These are phyloP conservation scores for Leishmania lainsoni DNA, from an alignment of 208 protist genomes.

Conservation along the genomic window DNA sequence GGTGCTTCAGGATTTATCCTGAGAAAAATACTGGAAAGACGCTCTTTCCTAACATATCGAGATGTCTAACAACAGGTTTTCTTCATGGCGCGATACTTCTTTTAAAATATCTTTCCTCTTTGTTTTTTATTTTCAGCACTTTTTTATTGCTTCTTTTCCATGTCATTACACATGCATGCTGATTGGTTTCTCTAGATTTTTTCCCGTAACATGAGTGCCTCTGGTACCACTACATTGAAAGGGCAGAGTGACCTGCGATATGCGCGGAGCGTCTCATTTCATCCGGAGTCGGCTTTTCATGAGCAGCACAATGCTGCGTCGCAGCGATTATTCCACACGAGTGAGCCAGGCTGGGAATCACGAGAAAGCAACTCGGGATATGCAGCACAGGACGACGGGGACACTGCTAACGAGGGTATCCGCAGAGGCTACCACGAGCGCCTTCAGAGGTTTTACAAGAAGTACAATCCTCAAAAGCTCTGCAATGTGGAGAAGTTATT, in stretches of 20 bases:
- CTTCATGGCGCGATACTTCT: neutral
- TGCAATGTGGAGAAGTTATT: conserved; percentile 56
- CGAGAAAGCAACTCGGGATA: conserved; percentile 61
- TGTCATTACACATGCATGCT: neutral
- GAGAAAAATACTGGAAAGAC: neutral
- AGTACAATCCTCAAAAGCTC: conserved; percentile 78
- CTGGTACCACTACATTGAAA: neutral
- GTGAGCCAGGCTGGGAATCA: conserved; percentile 51
- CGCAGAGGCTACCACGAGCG: conserved; percentile 44
- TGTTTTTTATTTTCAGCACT: neutral
- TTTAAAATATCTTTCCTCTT: neutral
- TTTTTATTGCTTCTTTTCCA: neutral
- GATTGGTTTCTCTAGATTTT: neutral
- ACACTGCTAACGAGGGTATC: conserved; percentile 28
- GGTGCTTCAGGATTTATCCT: neutral
- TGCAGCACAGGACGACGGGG: conserved; percentile 30
- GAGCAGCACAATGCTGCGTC: conserved; percentile 13
- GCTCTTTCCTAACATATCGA: neutral
- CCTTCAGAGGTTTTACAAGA: conserved; percentile 70
- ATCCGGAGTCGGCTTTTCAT: conserved; percentile 19
- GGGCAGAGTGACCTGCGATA: neutral
- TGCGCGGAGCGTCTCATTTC: conserved; percentile 14
- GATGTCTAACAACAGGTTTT: neutral
- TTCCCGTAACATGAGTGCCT: conserved; percentile 2
- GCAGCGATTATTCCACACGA: conserved; percentile 16